phyloP scores from a whole-genome alignment of 2,329 filamentous ascomycete genomes.

The Fusarium falciforme region DNA sequence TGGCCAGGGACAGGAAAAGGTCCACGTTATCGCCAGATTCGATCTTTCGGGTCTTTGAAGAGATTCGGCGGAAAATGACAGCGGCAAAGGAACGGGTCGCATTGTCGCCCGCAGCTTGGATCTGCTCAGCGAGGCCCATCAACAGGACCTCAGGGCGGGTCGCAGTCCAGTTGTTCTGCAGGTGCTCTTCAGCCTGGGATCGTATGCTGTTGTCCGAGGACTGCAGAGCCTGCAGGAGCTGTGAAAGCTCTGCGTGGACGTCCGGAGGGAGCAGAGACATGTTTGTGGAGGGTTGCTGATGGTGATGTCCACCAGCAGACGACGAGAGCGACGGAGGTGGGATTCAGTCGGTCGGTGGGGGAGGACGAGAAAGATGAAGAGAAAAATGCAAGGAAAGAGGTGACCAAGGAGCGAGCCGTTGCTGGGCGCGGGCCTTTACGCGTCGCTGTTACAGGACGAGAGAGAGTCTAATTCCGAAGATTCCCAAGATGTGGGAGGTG shows the following conservation, averaged over 20 bases:
- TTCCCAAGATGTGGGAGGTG: conserved; percentile 39
- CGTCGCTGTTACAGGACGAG: conserved; percentile 33
- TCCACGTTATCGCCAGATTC: conserved; percentile 79
- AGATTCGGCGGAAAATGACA: conserved; percentile 93
- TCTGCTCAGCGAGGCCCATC: conserved; percentile 94
- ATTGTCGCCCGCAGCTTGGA: conserved; percentile 79
- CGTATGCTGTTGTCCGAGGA: conserved; percentile 89
- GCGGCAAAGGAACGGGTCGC: conserved; percentile 90
- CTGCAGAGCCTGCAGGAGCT: conserved; percentile 89
- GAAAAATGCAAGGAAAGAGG: neutral
- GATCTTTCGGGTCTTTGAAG: conserved; percentile 87
- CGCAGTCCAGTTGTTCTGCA: conserved; percentile 90
- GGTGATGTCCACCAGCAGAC: conserved; percentile 47
- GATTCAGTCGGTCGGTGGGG: conserved; percentile 22
- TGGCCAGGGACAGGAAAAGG: conserved; percentile 83
- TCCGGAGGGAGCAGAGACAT: conserved; percentile 92
- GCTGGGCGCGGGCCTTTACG: conserved; percentile 32
- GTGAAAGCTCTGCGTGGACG: conserved; percentile 83
- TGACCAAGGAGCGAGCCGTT: conserved; percentile 35
- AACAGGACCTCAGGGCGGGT: conserved; percentile 86
- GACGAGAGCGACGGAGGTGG: conserved; percentile 23
- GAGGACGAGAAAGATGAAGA: conserved; percentile 1
- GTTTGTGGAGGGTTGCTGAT: conserved; percentile 42
- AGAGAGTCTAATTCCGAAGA: conserved; percentile 33
- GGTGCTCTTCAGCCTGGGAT: conserved; percentile 87